Evolutionary conservation across 371 early-diverging fungal genomes (phyloP), one percentile per base, ranked within the genome.

Genomic region (Fennellomyces sp.): DNA sequence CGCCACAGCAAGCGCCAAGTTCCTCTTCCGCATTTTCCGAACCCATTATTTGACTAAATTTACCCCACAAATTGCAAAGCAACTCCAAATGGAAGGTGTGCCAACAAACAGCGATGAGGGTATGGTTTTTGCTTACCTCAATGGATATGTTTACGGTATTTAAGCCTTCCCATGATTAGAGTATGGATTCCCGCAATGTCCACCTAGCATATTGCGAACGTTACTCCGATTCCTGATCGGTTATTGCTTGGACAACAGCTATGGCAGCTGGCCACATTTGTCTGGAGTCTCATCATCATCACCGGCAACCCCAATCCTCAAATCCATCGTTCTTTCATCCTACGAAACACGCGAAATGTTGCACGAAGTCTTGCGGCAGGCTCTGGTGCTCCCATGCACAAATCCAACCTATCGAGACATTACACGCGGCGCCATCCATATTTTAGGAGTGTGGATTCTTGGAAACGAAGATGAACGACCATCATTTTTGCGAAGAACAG

Each of bases 331-430:
- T 2, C 66, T 89, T 1, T 81, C 82, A 2, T 80, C 84, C 0
- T 81, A 86, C 23, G 83, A 82, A 60, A 90, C 87, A 23, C 74
- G 91, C 5, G 91, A 91, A 61, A 81, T 90, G 60, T 76, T 91
- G 17, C 91, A 91, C 64, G 94, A 94, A 64, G 76, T 90, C 45
- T 60, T 92, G 4, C 75, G 90, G 27, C 93, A 93, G 58, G 76
- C 87, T 2, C 63, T 92, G 10, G 61, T 85, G 27, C 57, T 91
- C 19, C 91, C 91, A 56, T 66, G 71, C 49, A 68, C 72, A 2
- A 79, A 81, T 49, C 62, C 77, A 10, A 67, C 78, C 21, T 83
- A 85, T 60, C 76, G 84, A 60, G 90, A 91, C 26, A 86, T 88
- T 33, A 83, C 81, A 1, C 79, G 90, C 4, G 85, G 88, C 3